These are phyloP conservation scores for Anisodus tanguticus DNA, from an alignment of 257 asterid genomes.

Conservation along the genomic window DNA sequence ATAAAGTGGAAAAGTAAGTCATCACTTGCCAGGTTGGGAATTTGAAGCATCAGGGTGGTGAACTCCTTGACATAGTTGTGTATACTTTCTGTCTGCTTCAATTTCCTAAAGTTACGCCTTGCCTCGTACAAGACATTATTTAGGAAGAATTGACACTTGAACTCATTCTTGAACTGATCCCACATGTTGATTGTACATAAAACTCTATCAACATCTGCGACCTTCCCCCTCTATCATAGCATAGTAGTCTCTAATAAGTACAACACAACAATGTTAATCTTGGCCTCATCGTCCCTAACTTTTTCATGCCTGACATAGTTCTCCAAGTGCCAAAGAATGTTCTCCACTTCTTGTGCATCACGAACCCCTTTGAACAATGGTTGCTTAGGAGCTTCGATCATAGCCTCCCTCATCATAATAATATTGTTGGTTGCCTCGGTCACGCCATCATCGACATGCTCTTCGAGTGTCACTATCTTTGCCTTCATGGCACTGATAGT, in stretches of 20 bases:
- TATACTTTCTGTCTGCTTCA: too few relatives aligned
- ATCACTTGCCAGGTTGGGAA: not conserved
- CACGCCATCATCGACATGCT: not conserved
- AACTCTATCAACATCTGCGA: not conserved
- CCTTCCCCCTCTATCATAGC: not conserved
- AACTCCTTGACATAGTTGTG: too few relatives aligned
- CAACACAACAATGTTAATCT: not conserved
- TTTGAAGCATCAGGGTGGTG: not conserved
- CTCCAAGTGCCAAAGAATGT: not conserved
- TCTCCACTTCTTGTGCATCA: not conserved
- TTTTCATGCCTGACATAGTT: not conserved
- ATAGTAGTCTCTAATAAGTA: not conserved
- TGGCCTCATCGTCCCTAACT: not conserved
- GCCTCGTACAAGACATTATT: not conserved
- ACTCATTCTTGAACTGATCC: not conserved
- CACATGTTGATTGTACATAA: not conserved
- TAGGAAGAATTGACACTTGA: not conserved
- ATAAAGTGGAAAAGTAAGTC: not conserved
- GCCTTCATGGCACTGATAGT: not conserved
- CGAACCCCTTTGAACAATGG: not conserved
- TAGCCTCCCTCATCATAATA: not conserved
- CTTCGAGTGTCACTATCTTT: not conserved
- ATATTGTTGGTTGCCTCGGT: not conserved
- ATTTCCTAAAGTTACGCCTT: too few relatives aligned
- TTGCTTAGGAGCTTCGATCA: not conserved